phyloP scores from a whole-genome alignment of 2,329 filamentous ascomycete genomes.

The Hymenoscyphus scutula region DNA sequence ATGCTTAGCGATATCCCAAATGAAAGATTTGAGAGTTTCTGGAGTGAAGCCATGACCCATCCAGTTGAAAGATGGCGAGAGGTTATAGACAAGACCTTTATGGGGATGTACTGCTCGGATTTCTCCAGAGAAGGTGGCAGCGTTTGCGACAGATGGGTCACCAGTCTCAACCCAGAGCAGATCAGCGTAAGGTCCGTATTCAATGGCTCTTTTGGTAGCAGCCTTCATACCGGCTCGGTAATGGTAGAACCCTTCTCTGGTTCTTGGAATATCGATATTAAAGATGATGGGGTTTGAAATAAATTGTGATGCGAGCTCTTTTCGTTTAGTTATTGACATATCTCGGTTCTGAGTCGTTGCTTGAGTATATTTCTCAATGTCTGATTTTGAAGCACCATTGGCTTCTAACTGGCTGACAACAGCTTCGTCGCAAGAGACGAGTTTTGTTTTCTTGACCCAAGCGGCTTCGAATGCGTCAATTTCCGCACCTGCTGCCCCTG shows the following conservation, averaged over 20 bases:
- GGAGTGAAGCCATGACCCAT: slow-evolving; percentile 90
- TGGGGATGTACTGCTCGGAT: slow-evolving; percentile 69
- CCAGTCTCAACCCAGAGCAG: slow-evolving; percentile 97
- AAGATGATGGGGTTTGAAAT: slow-evolving; percentile 72
- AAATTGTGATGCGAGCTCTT: slow-evolving; percentile 66
- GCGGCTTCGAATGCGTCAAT: slow-evolving; percentile 82
- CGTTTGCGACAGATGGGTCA: slow-evolving; percentile 78
- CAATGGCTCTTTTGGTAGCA: slow-evolving; percentile 88
- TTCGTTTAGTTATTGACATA: slow-evolving; percentile 75
- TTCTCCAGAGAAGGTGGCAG: slow-evolving; percentile 69
- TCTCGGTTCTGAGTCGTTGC: slow-evolving; percentile 63
- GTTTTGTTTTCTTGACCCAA: slow-evolving; percentile 83
- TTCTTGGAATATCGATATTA: slow-evolving; percentile 88
- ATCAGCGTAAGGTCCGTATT: slow-evolving; percentile 89
- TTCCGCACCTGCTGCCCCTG: slow-evolving; percentile 72
- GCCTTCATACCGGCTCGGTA: slow-evolving; percentile 80
- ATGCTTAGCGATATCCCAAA: slow-evolving; percentile 93
- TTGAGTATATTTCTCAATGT: slow-evolving; percentile 65
- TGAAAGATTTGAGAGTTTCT: slow-evolving; percentile 79
- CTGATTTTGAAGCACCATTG: slow-evolving; percentile 61
- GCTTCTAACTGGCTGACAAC: slow-evolving; percentile 70
- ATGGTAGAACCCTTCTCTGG: slow-evolving; percentile 91
- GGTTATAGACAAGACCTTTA: slow-evolving; percentile 94
- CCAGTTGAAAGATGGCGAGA: slow-evolving; percentile 98
- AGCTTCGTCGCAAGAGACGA: slow-evolving; percentile 91